Percentiles rank a stretch among this genome's conserved stretches.
phyloP scores from a whole-genome alignment of 2,329 filamentous ascomycete species.

The Claviceps spartinae region DNA sequence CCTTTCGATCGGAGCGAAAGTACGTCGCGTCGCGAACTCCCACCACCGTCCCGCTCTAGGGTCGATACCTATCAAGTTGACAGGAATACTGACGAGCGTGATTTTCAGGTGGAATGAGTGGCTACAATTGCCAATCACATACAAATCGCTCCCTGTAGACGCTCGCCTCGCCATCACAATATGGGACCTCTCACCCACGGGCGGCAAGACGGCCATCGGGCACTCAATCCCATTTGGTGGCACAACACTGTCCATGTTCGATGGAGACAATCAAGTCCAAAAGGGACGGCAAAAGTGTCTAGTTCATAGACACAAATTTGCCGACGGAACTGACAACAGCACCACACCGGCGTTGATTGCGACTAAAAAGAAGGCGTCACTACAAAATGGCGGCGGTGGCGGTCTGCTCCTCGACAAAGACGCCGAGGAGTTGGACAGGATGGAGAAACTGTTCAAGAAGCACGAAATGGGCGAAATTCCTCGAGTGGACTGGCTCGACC shows the following conservation, averaged over 20 bases:
- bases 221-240: slow-evolving; percentile 88
- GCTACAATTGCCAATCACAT: slow-evolving; percentile 75
- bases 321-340: slow-evolving; percentile 72
- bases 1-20: slow-evolving; percentile 64
- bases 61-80: background rate
- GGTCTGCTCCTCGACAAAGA: slow-evolving; percentile 51
- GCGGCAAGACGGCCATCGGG: slow-evolving; percentile 52
- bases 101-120: slow-evolving; percentile 81
- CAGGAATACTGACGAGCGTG: background rate
- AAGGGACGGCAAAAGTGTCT: slow-evolving; percentile 89
- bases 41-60: background rate
- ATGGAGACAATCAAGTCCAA: slow-evolving; percentile 77
- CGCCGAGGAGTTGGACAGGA: slow-evolving; percentile 70
- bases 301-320: slow-evolving; percentile 66
- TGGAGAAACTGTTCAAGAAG: slow-evolving; percentile 88
- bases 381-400: slow-evolving; percentile 33
- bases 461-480: slow-evolving; percentile 96
- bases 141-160: slow-evolving; percentile 68
- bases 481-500: slow-evolving; percentile 87
- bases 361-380: slow-evolving; percentile 37
- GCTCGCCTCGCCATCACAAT: slow-evolving; percentile 82
- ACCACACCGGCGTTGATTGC: slow-evolving; percentile 58
- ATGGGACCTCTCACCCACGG: slow-evolving; percentile 83
- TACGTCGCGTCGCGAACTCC: slow-evolving; percentile 15
- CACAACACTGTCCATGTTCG: slow-evolving; percentile 84